A percentile compares a stretch with the other conserved stretches of the same genome.
These are phyloP conservation scores for Heterobasidion irregulare DNA, from an alignment of 1,284 basidiomycete species.

Conservation along the genomic window DNA sequence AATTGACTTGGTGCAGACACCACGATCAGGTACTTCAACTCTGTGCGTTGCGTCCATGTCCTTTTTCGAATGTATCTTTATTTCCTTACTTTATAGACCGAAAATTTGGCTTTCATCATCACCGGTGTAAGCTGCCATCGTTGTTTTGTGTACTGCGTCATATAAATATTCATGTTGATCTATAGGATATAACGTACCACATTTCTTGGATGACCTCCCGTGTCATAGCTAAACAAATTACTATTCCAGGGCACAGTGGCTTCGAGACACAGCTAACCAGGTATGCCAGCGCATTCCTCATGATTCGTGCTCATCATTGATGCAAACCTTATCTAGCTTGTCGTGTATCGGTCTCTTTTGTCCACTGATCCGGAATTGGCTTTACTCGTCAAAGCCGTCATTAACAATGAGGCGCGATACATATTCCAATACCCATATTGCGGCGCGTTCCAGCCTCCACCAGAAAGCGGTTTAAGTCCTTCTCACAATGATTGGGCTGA, in stretches of 20 bases:
- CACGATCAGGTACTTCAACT: constrained; percentile 63
- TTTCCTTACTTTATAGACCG: constrained; percentile 27
- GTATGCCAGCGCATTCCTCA: constrained; percentile 21
- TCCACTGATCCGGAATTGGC: constrained; percentile 49
- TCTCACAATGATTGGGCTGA: constrained; percentile 59
- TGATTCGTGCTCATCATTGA: constrained; percentile 3
- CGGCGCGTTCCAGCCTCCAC: constrained; percentile 69
- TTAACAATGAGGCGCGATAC: constrained; percentile 72
- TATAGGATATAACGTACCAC: constrained; percentile 62
- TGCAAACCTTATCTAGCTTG: constrained; percentile 36
- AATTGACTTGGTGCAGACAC: constrained; percentile 38
- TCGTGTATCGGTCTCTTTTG: constrained; percentile 55
- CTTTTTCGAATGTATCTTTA: background rate
- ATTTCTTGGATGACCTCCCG: background rate
- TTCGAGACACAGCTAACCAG: constrained; percentile 73
- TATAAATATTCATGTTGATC: constrained; percentile 4
- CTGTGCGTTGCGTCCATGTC: constrained; percentile 4
- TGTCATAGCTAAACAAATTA: no score
- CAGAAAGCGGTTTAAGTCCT: constrained; percentile 55
- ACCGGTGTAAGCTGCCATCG: constrained; percentile 43
- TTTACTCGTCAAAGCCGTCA: constrained; percentile 61
- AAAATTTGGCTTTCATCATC: constrained; percentile 70
- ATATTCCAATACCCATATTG: constrained; percentile 69
- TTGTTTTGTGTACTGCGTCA: background rate
- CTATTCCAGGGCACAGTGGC: constrained; percentile 31